Conservation (phyloP, 441 rosid species). For the Mallotus japonicus region DNA sequence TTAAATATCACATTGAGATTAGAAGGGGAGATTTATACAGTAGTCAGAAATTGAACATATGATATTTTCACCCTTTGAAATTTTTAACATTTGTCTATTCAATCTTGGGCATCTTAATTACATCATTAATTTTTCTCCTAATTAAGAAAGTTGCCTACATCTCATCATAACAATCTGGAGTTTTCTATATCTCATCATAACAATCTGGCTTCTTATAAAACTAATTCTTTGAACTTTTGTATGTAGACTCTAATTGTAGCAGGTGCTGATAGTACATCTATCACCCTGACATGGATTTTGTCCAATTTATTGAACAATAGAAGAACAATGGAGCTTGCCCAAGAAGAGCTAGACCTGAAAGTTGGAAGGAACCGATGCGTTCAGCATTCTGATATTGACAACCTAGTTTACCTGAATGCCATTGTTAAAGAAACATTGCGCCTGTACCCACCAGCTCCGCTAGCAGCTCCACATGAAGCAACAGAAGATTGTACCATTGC, state of each 20-base stretch:
- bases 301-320: constrained; percentile 34
- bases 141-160: too few relatives aligned
- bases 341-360: constrained; percentile 48
- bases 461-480: constrained; percentile 44
- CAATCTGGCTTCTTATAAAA: neutral
- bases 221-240: neutral
- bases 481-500: constrained; percentile 41
- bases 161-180: too few relatives aligned
- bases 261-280: constrained; percentile 47
- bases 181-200: too few relatives aligned
- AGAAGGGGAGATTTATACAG: too few relatives aligned
- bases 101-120: too few relatives aligned
- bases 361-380: constrained; percentile 47
- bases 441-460: constrained; percentile 51
- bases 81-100: too few relatives aligned
- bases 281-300: constrained; percentile 42
- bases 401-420: constrained; percentile 47
- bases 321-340: constrained; percentile 37
- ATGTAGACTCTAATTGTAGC: constrained; percentile 33
- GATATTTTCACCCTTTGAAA: too few relatives aligned
- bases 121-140: too few relatives aligned
- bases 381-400: constrained; percentile 41
- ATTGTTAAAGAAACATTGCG: constrained; percentile 51
- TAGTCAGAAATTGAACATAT: too few relatives aligned
- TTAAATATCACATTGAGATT: too few relatives aligned